phyloP scores from a whole-genome alignment of 768 basidiomycete species.

The Rhizopogon vinicolor region DNA sequence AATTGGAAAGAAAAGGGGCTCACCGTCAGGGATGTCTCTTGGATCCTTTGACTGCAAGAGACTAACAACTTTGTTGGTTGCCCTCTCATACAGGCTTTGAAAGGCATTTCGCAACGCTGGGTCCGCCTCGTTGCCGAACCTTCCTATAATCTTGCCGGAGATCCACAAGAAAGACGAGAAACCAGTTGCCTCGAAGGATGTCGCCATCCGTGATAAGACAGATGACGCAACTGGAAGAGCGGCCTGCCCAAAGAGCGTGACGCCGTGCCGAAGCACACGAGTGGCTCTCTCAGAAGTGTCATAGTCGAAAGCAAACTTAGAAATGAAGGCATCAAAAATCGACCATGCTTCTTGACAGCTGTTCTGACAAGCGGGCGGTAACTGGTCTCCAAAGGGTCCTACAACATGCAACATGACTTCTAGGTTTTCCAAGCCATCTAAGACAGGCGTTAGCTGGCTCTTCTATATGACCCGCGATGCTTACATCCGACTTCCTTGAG shows the following conservation, averaged over 20 bases:
- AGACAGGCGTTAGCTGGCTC: slow-evolving; percentile 6
- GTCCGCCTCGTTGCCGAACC: slow-evolving; percentile 68
- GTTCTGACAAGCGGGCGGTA: slow-evolving; percentile 75
- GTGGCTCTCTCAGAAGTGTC: slow-evolving; percentile 80
- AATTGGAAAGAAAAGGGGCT: slow-evolving; percentile 21
- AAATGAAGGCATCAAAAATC: slow-evolving; percentile 76
- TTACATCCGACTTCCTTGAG: slow-evolving; percentile 63
- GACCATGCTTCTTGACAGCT: slow-evolving; percentile 80
- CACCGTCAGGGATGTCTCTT: slow-evolving; percentile 84
- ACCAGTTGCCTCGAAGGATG: slow-evolving; percentile 74
- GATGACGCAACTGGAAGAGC: slow-evolving; percentile 65
- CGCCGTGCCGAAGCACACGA: slow-evolving; percentile 77
- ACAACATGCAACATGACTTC: slow-evolving; percentile 89
- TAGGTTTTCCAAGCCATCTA: slow-evolving; percentile 87
- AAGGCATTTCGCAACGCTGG: slow-evolving; percentile 52
- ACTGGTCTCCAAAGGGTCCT: slow-evolving; percentile 73
- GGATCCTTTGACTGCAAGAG: slow-evolving; percentile 67
- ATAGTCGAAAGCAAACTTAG: slow-evolving; percentile 72
- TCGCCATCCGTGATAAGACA: slow-evolving; percentile 70
- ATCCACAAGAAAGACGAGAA: slow-evolving; percentile 93
- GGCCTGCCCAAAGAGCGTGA: slow-evolving; percentile 72
- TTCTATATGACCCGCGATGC: slow-evolving; percentile 18
- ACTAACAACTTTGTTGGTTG: slow-evolving; percentile 65
- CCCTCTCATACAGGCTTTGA: slow-evolving; percentile 64
- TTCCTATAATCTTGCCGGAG: slow-evolving; percentile 75